These are phyloP conservation scores for Herpetospermum pedunculosum DNA, from an alignment of 306 rosid genomes.

Conservation along the genomic window DNA sequence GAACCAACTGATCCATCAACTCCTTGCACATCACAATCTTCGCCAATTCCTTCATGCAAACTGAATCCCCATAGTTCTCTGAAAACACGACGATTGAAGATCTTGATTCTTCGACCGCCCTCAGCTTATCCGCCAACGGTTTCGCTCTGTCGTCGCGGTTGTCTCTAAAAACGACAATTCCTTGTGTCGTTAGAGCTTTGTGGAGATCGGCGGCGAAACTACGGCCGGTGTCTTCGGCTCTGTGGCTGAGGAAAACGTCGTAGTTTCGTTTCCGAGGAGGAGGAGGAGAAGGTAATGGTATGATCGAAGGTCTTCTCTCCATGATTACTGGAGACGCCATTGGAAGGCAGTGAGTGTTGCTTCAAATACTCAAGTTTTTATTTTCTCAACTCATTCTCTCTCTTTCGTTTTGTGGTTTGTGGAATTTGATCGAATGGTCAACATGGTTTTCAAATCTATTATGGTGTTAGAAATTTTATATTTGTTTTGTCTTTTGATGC, in stretches of 20 bases:
- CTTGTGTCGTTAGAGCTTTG: conserved; percentile 20
- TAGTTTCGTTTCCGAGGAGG: neutral
- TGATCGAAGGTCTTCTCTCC: neutral
- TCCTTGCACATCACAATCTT: conserved; percentile 21
- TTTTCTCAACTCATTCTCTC: neutral
- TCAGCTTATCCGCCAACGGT: conserved; percentile 21
- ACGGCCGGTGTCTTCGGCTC: conserved; percentile 23
- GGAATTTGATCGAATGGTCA: neutral
- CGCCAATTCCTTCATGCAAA: conserved; percentile 27
- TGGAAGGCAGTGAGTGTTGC: neutral
- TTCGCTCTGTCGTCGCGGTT: conserved; percentile 11
- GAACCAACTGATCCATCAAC: conserved; percentile 19
- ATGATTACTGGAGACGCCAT: neutral
- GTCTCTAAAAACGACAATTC: conserved; percentile 21
- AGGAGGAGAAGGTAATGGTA: neutral
- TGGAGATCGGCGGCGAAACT: conserved; percentile 26
- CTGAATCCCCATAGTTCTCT: conserved; percentile 24
- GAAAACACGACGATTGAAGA: conserved; percentile 32
- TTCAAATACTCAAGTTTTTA: too few species aligned
- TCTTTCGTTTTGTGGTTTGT: too few species aligned
- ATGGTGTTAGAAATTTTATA: neutral
- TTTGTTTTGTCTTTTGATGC: neutral
- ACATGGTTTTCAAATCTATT: too few species aligned
- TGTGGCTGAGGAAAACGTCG: conserved; percentile 22
- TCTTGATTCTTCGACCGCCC: conserved; percentile 33